These are phyloP conservation scores for Pezicula radicicola DNA, from an alignment of 2,329 filamentous ascomycete species.

Conservation along the genomic window DNA sequence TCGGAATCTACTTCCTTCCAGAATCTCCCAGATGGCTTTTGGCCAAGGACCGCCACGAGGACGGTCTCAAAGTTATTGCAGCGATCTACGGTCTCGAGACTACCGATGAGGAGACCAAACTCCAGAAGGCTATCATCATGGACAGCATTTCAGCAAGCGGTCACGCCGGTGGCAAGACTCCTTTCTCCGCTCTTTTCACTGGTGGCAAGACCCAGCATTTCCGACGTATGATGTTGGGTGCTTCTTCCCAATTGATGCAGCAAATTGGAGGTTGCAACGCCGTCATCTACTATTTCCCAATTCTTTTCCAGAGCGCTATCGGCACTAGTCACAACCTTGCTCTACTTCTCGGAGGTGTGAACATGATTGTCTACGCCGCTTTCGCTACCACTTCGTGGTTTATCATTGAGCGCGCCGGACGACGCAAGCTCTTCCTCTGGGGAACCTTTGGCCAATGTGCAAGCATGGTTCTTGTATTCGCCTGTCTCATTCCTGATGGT, in stretches of 20 bases:
- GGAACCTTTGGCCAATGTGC: conserved; percentile 61
- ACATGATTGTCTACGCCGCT: conserved; percentile 53
- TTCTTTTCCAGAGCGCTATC: conserved; percentile 47
- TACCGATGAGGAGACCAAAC: conserved; percentile 36
- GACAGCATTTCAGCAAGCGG: conserved; percentile 35
- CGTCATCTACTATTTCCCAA: conserved; percentile 46
- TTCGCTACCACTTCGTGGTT: conserved; percentile 51
- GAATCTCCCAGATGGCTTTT: conserved; percentile 96
- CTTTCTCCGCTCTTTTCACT: conserved; percentile 43
- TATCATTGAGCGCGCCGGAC: conserved; percentile 56
- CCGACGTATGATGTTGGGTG: conserved; percentile 48
- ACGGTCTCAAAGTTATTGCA: conserved; percentile 94
- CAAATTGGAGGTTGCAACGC: conserved; percentile 45
- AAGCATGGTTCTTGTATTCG: conserved; percentile 59
- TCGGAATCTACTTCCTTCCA: conserved; percentile 87
- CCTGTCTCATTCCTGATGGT: conserved; percentile 30
- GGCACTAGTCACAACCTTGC: conserved; percentile 45
- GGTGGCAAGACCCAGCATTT: conserved; percentile 52
- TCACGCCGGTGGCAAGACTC: conserved; percentile 22
- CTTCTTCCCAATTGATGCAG: conserved; percentile 49
- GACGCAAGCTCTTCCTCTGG: conserved; percentile 70
- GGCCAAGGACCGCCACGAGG: conserved; percentile 94
- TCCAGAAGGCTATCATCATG: conserved; percentile 29
- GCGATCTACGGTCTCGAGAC: conserved; percentile 75
- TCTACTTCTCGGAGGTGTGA: conserved; percentile 50